These are phyloP conservation scores for Aschersonia sp. DNA, from an alignment of 2,329 filamentous ascomycete species.

Conservation along the genomic window DNA sequence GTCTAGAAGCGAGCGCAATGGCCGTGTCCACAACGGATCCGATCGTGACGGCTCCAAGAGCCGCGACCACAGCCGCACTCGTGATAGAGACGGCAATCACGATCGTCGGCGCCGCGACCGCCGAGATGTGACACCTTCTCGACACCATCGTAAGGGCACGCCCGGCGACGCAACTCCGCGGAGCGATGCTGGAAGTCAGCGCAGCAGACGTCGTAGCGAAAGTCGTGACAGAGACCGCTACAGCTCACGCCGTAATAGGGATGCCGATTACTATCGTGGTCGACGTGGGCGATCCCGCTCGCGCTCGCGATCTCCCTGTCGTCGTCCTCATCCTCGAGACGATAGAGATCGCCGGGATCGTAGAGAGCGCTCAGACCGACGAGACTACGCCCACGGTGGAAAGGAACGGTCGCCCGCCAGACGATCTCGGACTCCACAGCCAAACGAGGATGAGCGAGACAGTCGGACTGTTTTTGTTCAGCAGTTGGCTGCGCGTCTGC, in stretches of 20 bases:
- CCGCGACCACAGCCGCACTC: conserved; percentile 39
- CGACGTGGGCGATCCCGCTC: conserved; percentile 42
- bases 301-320: conserved; percentile 57
- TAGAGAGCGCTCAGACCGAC: conserved; percentile 31
- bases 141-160: conserved; percentile 29
- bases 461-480: conserved; percentile 96
- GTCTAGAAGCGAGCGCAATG: conserved; percentile 21
- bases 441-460: conserved; percentile 92
- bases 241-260: conserved; percentile 59
- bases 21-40: conserved; percentile 27
- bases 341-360: conserved; percentile 36
- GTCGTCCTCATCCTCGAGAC: conserved; percentile 41
- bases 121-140: conserved; percentile 41
- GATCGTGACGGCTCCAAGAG: conserved; percentile 41
- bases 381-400: conserved; percentile 34
- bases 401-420: conserved; percentile 30
- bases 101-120: conserved; percentile 34
- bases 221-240: conserved; percentile 65
- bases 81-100: conserved; percentile 40
- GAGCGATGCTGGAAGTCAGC: conserved; percentile 67
- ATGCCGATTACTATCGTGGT: conserved; percentile 54
- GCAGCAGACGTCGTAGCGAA: conserved; percentile 67
- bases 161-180: conserved; percentile 50
- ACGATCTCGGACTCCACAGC: conserved; percentile 48
- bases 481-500: conserved; percentile 85